Conservation (phyloP, 345 rosid species). For the Populus davidiana region DNA sequence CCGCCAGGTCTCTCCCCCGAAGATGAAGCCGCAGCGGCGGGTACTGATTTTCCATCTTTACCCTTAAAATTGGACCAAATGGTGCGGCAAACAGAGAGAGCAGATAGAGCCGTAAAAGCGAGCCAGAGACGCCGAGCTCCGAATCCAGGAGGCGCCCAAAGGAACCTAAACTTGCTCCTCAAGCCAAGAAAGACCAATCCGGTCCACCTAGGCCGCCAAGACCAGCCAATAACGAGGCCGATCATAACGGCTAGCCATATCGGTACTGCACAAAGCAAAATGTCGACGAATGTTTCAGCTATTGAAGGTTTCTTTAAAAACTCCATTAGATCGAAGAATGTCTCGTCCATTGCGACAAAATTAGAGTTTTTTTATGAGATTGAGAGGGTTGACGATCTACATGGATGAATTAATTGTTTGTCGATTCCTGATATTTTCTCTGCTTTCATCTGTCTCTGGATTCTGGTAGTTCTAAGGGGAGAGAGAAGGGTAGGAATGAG, state of each 20-base stretch:
- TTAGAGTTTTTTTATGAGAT: background rate
- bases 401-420: background rate
- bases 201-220: conserved; percentile 98
- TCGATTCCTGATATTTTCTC: background rate
- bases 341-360: conserved; percentile 51
- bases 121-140: conserved; percentile 96
- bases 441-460: background rate
- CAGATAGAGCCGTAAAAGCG: conserved; percentile 86
- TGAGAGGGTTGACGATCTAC: background rate
- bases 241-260: conserved; percentile 96
- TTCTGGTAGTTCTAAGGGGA: background rate
- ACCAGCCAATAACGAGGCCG: conserved; percentile 95
- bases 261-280: conserved; percentile 86
- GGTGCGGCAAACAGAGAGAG: conserved; percentile 73
- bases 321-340: conserved; percentile 57
- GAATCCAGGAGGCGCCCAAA: conserved; percentile 88
- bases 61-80: conserved; percentile 53
- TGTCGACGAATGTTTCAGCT: conserved; percentile 86
- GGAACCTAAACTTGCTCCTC: conserved; percentile 71
- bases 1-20: conserved; percentile 29
- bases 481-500: background rate
- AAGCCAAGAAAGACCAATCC: conserved; percentile 72
- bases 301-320: conserved; percentile 58
- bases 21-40: conserved; percentile 5
- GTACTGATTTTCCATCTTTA: conserved; percentile 35